These are phyloP conservation scores for Podospora appendiculata DNA, from an alignment of 495 filamentous ascomycete species.

Conservation along the genomic window DNA sequence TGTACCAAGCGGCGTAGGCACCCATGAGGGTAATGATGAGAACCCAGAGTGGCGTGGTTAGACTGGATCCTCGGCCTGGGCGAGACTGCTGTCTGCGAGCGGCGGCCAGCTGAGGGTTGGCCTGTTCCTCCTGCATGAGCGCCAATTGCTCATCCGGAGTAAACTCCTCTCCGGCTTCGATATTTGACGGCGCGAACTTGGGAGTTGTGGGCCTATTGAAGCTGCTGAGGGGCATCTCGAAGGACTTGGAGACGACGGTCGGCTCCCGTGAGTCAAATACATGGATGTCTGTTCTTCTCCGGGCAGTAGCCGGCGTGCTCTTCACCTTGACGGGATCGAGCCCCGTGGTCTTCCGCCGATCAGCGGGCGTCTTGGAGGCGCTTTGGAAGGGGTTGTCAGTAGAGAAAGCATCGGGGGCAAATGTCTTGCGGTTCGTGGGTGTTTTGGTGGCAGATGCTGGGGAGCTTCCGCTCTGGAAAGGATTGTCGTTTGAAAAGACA, in stretches of 20 bases:
- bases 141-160: conserved; percentile 84
- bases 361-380: conserved; percentile 46
- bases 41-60: conserved; percentile 52
- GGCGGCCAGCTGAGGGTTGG: conserved; percentile 18
- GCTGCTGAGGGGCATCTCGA: conserved; percentile 39
- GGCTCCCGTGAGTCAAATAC: conserved; percentile 12
- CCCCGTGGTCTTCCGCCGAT: conserved; percentile 30
- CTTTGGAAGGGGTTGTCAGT: conserved; percentile 94
- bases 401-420: conserved; percentile 57
- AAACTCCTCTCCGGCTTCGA: conserved; percentile 80
- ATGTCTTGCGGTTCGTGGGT: too few species aligned
- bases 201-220: conserved; percentile 10
- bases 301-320: conserved; percentile 22
- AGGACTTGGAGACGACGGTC: conserved; percentile 30
- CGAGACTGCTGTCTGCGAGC: conserved; percentile 14
- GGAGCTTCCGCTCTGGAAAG: conserved; percentile 68
- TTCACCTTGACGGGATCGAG: conserved; percentile 14
- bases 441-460: too few species aligned
- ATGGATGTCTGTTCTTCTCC: conserved; percentile 28
- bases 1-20: conserved; percentile 74
- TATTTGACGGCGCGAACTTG: conserved; percentile 4
- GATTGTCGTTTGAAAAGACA: conserved; percentile 82
- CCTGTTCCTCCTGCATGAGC: conserved; percentile 52
- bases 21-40: conserved; percentile 57
- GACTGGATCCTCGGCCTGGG: conserved; percentile 11